These are phyloP conservation scores for Haplosporangium gracile DNA, from an alignment of 192 early-diverging fungal species.

Conservation along the genomic window DNA sequence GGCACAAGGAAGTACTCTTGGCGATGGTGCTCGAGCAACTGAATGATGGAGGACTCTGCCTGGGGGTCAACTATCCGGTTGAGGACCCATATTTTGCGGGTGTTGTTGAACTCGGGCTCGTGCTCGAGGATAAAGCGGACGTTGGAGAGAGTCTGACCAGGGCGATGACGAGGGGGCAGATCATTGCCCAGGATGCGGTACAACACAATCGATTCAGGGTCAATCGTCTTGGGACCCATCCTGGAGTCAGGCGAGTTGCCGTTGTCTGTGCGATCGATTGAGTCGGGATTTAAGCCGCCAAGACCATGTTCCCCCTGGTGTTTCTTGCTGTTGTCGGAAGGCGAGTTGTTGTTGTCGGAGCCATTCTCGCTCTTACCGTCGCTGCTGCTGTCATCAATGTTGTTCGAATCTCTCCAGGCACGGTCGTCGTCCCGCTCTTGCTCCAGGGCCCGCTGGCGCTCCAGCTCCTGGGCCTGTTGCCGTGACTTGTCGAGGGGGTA, in stretches of 20 bases:
- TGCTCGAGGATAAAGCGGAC: constrained; percentile 72
- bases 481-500: constrained; percentile 39
- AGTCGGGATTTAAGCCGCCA: not conserved
- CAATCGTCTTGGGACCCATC: constrained; percentile 1
- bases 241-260: not conserved
- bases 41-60: constrained; percentile 68
- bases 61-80: constrained; percentile 71
- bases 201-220: constrained; percentile 58
- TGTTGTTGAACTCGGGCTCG: constrained; percentile 68
- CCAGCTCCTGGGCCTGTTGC: constrained; percentile 42
- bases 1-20: constrained; percentile 70
- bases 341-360: constrained; percentile 6
- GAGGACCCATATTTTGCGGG: constrained; percentile 69
- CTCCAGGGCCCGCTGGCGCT: constrained; percentile 33
- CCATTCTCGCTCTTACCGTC: not conserved
- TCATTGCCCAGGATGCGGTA: constrained; percentile 75
- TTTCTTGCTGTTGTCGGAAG: not conserved
- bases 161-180: constrained; percentile 71
- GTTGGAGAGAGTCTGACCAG: constrained; percentile 71
- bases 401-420: not conserved
- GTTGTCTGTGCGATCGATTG: not conserved
- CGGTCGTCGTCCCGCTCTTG: not conserved
- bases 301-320: not conserved
- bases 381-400: not conserved
- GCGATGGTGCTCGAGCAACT: constrained; percentile 61